Evolutionary conservation across 2,329 filamentous ascomycete genomes (phyloP).

Genomic region (Fusarium tricinctum): DNA sequence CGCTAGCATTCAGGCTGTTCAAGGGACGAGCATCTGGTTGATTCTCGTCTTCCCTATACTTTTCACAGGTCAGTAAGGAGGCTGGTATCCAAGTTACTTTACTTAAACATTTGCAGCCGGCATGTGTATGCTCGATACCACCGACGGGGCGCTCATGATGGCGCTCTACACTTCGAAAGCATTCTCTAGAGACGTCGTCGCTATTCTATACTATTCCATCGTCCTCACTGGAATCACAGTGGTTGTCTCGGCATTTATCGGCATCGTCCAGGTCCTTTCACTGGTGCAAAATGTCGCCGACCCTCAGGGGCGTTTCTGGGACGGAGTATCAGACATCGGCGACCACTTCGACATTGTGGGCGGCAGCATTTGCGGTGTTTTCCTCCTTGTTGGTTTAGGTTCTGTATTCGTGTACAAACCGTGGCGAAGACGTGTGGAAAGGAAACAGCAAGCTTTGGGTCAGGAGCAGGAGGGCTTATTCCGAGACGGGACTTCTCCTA

Average conservation of each 20-base stretch:
- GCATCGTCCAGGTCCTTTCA: slow-evolving; percentile 84
- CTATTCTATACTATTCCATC: slow-evolving; percentile 93
- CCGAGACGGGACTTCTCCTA: slow-evolving; percentile 12
- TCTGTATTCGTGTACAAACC: slow-evolving; percentile 83
- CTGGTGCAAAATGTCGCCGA: slow-evolving; percentile 82
- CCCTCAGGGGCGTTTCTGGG: slow-evolving; percentile 86
- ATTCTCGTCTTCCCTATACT: slow-evolving; percentile 92
- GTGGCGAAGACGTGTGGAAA: slow-evolving; percentile 73
- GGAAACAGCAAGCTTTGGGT: slow-evolving; percentile 15
- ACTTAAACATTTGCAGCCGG: slow-evolving; percentile 68
- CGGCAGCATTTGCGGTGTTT: slow-evolving; percentile 86
- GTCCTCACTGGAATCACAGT: slow-evolving; percentile 88
- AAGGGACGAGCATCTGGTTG: slow-evolving; percentile 92
- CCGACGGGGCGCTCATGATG: slow-evolving; percentile 95
- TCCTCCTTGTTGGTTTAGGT: slow-evolving; percentile 80
- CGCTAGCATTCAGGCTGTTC: slow-evolving; percentile 85
- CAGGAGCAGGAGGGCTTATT: slow-evolving; percentile 27
- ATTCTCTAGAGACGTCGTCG: slow-evolving; percentile 84
- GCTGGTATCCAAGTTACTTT: background rate
- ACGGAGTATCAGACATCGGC: slow-evolving; percentile 81
- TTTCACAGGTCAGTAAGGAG: slow-evolving; percentile 76
- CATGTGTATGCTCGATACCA: slow-evolving; percentile 95
- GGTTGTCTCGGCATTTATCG: slow-evolving; percentile 86
- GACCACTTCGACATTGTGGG: slow-evolving; percentile 90
- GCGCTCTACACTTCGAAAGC: slow-evolving; percentile 86